Evolutionary conservation across 805 yeast species (phyloP).

Genomic region (Sungouiozyma ichnusensis): DNA sequence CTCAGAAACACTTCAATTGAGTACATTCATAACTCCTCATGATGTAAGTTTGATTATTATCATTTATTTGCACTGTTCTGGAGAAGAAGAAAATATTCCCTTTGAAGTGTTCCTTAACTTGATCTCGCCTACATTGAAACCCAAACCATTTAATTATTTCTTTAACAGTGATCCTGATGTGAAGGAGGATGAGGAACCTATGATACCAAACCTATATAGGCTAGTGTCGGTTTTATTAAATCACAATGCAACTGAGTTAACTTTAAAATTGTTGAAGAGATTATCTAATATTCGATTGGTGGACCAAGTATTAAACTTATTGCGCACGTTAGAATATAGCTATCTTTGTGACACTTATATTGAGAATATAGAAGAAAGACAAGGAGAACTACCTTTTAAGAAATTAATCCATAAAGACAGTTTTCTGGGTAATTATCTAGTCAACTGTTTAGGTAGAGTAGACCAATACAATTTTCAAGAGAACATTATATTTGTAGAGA

Average conservation of each 20-base stretch:
- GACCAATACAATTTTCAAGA: slow-evolving; percentile 13
- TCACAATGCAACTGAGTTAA: not conserved
- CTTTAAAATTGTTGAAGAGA: slow-evolving; percentile 4
- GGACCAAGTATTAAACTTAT: slow-evolving; percentile 4
- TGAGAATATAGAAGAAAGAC: not conserved
- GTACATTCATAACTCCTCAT: slow-evolving; percentile 15
- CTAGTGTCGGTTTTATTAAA: slow-evolving; percentile 6
- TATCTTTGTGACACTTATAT: not conserved
- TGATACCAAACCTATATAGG: slow-evolving; percentile 10
- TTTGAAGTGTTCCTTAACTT: slow-evolving; percentile 10
- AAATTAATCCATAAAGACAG: slow-evolving; percentile 9
- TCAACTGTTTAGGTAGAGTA: slow-evolving; percentile 7
- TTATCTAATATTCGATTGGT: slow-evolving; percentile 3
- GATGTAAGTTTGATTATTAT: slow-evolving; percentile 17
- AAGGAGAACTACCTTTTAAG: not conserved
- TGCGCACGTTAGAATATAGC: not conserved
- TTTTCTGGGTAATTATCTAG: slow-evolving; percentile 14
- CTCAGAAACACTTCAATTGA: not conserved
- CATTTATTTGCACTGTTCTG: slow-evolving; percentile 13
- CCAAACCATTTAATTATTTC: slow-evolving; percentile 12
- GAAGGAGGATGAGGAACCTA: slow-evolving; percentile 9
- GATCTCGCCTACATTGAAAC: slow-evolving; percentile 14
- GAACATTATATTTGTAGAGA: slow-evolving; percentile 1
- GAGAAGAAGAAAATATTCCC: slow-evolving; percentile 5
- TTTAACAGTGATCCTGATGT: slow-evolving; percentile 6